Evolutionary conservation across 805 yeast genomes (phyloP).

Genomic region (Osmozyma mogii): DNA sequence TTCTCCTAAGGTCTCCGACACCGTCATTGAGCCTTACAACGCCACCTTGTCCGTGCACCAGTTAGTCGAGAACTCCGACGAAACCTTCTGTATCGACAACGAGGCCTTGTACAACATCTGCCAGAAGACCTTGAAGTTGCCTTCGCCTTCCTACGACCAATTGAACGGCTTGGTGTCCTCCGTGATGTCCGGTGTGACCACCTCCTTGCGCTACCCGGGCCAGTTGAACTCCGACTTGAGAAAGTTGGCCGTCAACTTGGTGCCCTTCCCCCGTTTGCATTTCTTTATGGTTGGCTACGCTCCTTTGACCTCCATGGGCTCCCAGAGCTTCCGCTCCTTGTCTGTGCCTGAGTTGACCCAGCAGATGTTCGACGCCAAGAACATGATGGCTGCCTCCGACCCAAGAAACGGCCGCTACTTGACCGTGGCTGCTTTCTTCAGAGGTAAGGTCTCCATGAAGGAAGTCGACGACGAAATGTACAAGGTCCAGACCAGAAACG

Average conservation of each 20-base stretch:
- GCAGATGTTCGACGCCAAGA: constrained; percentile 86
- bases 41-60: constrained; percentile 89
- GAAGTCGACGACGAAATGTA: constrained; percentile 94
- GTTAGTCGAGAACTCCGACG: constrained; percentile 84
- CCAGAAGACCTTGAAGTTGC: constrained; percentile 74
- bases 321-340: constrained; percentile 75
- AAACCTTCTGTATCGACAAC: constrained; percentile 91
- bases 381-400: constrained; percentile 95
- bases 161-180: constrained; percentile 77
- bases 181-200: constrained; percentile 94
- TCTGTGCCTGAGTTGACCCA: constrained; percentile 89
- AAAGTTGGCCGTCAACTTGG: constrained; percentile 88
- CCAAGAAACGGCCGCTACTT: constrained; percentile 86
- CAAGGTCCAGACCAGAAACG: constrained; percentile 73
- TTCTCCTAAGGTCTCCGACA: constrained; percentile 83
- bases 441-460: constrained; percentile 87
- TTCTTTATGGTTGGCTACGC: constrained; percentile 95
- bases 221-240: constrained; percentile 89
- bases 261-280: constrained; percentile 92
- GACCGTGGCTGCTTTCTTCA: constrained; percentile 89
- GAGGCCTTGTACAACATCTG: constrained; percentile 90
- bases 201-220: constrained; percentile 91
- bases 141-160: constrained; percentile 71
- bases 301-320: constrained; percentile 74
- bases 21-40: constrained; percentile 93